These are phyloP conservation scores for Speleostelium caveatum DNA, from an alignment of 78 protist genomes.

Conservation along the genomic window DNA sequence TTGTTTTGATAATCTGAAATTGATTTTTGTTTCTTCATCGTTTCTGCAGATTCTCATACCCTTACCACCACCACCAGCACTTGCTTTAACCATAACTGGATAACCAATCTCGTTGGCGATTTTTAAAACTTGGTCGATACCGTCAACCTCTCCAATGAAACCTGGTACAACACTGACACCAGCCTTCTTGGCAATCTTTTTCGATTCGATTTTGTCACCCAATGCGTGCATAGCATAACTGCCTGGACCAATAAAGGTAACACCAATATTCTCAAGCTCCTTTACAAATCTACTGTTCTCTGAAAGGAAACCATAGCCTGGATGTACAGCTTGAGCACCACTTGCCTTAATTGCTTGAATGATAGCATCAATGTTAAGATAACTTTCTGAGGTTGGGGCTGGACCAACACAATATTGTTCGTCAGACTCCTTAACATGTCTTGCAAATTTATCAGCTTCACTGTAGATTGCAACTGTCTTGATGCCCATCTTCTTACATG, in stretches of 20 bases:
- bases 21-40: conserved; percentile 88
- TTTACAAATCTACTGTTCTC: conserved; percentile 85
- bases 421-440: conserved; percentile 90
- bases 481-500: conserved; percentile 95
- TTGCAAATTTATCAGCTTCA: conserved; percentile 91
- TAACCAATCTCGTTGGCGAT: conserved; percentile 92
- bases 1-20: conserved; percentile 85
- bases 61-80: conserved; percentile 98
- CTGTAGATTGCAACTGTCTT: conserved; percentile 97
- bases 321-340: conserved; percentile 97
- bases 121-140: conserved; percentile 77
- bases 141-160: conserved; percentile 81
- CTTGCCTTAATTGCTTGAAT: conserved; percentile 88
- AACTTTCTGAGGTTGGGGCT: conserved; percentile 88
- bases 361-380: conserved; percentile 92
- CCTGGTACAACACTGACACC: conserved; percentile 96
- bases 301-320: conserved; percentile 97
- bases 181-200: conserved; percentile 91
- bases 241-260: conserved; percentile 79
- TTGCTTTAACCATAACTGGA: conserved; percentile 98
- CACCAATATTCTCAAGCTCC: conserved; percentile 75
- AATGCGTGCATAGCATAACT: conserved; percentile 92
- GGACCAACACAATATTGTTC: conserved; percentile 95
- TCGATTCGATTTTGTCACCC: conserved; percentile 97
- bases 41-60: conserved; percentile 93